Base-by-base conservation (phyloP, 176 grass and related monocot genomes). In the Olyra latifolia region DNA sequence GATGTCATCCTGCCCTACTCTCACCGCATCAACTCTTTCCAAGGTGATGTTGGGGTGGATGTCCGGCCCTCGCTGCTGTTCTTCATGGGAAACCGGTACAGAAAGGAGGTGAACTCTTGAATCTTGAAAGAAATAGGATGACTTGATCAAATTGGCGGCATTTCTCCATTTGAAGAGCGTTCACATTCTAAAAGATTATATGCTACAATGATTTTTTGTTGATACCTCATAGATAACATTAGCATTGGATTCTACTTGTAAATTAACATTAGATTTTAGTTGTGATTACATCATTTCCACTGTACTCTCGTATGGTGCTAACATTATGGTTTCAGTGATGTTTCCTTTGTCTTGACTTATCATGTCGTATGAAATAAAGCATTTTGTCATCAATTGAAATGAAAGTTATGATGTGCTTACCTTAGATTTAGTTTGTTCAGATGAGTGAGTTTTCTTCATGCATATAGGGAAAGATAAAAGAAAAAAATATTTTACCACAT, bases 61-160 rank as follows among this genome's bases (percentile, higher is more conserved):
- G 40, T 25, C 10, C 84, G 92, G 54, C 65, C 79, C 2, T 89
- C 92, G 27, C 73, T 95, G 81, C 72, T 98, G 30, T 98, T 98
- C 85, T 98, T 98, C 86, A 98, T 98, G 95, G 95, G 95, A 39
- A 98, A 98, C 61, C 86, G 95, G 4, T 98, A 93, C 82, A 83
- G 92, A 12, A 98, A 98, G 75, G 95, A 98, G 92, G 95, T 98
- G 76, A 85, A 68, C 11, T 73, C 12, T 61, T 32, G 9, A 55
- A 60, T 62, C 52, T 70, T 80, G 44, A 44, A 54, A 70, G 5
- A 70, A 40, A 69, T 44, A 23, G 8, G 20, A 75, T 80, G 29
- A 47, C 20, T 58, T 64, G 46, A 70, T 84, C 48, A 65, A 16
- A 55, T 64, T 56, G 10, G 9, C 15, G 10, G 13, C 14, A 32